phyloP scores from a whole-genome alignment of 2,329 filamentous ascomycete species.

The Helotiales sp. region DNA sequence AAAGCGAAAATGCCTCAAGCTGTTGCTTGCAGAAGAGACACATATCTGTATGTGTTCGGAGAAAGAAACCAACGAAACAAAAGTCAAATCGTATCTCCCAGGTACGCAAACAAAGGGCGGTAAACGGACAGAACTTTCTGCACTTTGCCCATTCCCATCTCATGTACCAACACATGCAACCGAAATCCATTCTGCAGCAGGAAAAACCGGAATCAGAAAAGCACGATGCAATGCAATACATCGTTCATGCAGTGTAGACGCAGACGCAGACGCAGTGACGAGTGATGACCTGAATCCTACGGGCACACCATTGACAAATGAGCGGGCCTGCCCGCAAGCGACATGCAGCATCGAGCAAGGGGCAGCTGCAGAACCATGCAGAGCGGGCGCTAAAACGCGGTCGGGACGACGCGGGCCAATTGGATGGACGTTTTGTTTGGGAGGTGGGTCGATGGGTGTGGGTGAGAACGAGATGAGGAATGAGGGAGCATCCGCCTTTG shows the following conservation, averaged over 20 bases:
- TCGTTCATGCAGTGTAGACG: slow-evolving; percentile 6
- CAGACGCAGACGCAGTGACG: slow-evolving; percentile 12
- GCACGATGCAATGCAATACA: not conserved
- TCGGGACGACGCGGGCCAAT: not conserved
- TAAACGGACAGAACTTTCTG: not conserved
- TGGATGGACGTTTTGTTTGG: not conserved
- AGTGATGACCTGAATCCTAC: slow-evolving; percentile 15
- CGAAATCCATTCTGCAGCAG: not conserved
- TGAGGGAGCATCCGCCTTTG: slow-evolving; percentile 1
- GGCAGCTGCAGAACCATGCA: slow-evolving; percentile 5
- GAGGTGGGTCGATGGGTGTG: not conserved
- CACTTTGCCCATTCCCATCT: not conserved
- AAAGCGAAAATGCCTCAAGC: not conserved
- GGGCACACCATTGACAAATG: not conserved
- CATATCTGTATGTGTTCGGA: not conserved
- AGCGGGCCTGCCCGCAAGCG: slow-evolving; percentile 5
- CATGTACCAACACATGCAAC: not conserved
- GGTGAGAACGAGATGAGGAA: not conserved
- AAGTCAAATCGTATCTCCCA: too few species aligned
- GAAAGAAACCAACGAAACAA: too few species aligned
- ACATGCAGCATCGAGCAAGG: slow-evolving; percentile 8
- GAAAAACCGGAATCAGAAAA: not conserved
- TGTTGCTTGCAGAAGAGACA: too few species aligned
- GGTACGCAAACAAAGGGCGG: too few species aligned
- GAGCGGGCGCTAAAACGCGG: slow-evolving; percentile 8